Conservation (phyloP, 2,329 filamentous ascomycete genomes). For the Cryphonectria radicalis region DNA sequence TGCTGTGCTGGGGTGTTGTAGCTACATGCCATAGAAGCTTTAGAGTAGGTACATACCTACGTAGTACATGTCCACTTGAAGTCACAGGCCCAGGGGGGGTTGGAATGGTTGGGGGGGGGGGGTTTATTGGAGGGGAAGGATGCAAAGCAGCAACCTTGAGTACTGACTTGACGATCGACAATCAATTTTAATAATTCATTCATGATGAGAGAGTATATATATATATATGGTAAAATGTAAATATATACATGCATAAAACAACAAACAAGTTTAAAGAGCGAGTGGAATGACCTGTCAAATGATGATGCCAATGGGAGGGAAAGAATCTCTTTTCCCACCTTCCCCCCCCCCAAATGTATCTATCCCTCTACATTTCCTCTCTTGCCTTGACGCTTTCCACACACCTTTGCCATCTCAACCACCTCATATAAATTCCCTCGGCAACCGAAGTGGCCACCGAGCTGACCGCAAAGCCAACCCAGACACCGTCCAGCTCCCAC, state of each 20-base stretch:
- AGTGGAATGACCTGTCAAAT: neutral
- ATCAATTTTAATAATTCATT: neutral
- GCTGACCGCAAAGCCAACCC: slow-evolving; percentile 42
- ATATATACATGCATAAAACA: neutral
- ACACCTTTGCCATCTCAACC: slow-evolving; percentile 25
- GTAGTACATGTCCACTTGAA: too few species aligned
- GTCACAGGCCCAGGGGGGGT: too few species aligned
- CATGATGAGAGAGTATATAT: neutral
- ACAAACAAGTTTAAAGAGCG: neutral
- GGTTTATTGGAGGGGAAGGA: too few species aligned
- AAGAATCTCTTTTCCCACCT: neutral
- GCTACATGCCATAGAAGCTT: too few species aligned
- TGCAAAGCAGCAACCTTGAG: too few species aligned
- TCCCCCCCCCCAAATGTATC: too few species aligned
- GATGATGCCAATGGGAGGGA: neutral
- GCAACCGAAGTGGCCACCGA: slow-evolving; percentile 39
- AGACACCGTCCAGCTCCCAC: slow-evolving; percentile 40
- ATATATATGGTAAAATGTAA: too few species aligned
- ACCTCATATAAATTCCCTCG: slow-evolving; percentile 42
- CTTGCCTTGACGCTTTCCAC: slow-evolving; percentile 26
- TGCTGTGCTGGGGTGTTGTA: too few species aligned
- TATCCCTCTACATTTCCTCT: slow-evolving; percentile 17
- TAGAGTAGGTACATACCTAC: too few species aligned
- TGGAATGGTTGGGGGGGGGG: too few species aligned
- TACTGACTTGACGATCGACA: too few species aligned